Evolutionary conservation across 495 filamentous ascomycete species (phyloP), one percentile per base, ranked within the genome.

Genomic region (Podospora appendiculata): DNA sequence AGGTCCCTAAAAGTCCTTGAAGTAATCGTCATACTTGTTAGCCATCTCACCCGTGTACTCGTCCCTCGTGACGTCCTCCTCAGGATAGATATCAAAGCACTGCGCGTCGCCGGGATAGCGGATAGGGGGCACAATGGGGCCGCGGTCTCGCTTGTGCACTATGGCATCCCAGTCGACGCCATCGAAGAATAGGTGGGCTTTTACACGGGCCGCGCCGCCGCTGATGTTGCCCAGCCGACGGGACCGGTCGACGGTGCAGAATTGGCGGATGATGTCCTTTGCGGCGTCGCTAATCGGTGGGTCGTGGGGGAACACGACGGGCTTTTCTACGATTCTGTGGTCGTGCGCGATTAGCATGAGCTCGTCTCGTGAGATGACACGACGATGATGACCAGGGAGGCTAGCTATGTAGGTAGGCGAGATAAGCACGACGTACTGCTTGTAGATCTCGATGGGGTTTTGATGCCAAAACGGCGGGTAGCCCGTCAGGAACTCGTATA

Each of bases 391-490:
- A 32, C 48, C 38, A 41, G 14, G 25, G 25, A 25, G 25, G 25
- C 25, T 2, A 25, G 25, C 25, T 25, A 25, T 2, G 25, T 2
- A 25, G 25, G 25, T 56, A 47, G 44, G 41, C 45, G 8, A 34
- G 52, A 14, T 11, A 8, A 33, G 54, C 33, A 36, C 74, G 68
- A 57, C 79, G 58, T 53, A 85, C 80, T 89, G 85, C 70, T 95
- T 91, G 71, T 97, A 97, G 51, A 96, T 95, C 62, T 93, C 90
- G 62, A 96, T 93, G 0, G 91, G 90, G 58, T 93, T 96, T 47
- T 89, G 82, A 63, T 96, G 88, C 88, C 92, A 98, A 68, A 98
- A 98, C 2, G 93, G 93, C 6, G 93, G 93, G 60, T 96, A 94
- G 36, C 93, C 93, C 4, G 93, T 90, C 25, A 96, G 74, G 61